Conservation (phyloP, 2,329 filamentous ascomycete species). For the Ophiocordyceps camponoti-saundersi region DNA sequence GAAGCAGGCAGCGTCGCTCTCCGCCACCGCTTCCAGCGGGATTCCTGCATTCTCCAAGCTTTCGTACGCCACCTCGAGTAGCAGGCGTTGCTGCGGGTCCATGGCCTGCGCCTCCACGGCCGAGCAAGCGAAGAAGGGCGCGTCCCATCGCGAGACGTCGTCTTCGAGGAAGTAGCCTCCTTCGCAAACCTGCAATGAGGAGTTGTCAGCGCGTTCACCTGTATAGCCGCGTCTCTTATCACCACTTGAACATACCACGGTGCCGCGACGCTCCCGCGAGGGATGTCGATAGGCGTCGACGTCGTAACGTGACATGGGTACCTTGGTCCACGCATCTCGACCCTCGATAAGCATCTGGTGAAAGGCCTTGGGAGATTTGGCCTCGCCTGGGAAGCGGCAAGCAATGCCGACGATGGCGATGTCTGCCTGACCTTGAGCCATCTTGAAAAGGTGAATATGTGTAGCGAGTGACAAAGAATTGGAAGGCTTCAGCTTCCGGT, state of each 20-base stretch:
- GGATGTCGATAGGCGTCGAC: background rate
- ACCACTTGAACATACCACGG: background rate
- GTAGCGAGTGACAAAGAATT: background rate
- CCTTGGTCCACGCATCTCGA: background rate
- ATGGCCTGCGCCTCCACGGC: background rate
- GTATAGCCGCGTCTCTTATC: background rate
- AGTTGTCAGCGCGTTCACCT: background rate
- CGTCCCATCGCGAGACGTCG: background rate
- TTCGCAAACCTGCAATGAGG: background rate
- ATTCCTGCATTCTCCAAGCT: background rate
- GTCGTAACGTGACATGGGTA: background rate
- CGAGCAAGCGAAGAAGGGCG: background rate
- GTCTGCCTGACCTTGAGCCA: background rate
- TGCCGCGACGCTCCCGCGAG: background rate
- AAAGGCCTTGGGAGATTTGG: background rate
- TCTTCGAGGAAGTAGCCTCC: background rate
- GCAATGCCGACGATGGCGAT: background rate
- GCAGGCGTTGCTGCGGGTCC: background rate
- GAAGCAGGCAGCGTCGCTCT: background rate
- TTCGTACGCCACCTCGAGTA: background rate
- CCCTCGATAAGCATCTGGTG: background rate
- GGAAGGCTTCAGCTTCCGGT: too few relatives aligned
- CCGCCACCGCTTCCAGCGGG: background rate
- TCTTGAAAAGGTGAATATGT: background rate
- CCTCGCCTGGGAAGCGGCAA: background rate